Conservation (phyloP, 352 stramenopile species). For the Globisporangium alternatum region DNA sequence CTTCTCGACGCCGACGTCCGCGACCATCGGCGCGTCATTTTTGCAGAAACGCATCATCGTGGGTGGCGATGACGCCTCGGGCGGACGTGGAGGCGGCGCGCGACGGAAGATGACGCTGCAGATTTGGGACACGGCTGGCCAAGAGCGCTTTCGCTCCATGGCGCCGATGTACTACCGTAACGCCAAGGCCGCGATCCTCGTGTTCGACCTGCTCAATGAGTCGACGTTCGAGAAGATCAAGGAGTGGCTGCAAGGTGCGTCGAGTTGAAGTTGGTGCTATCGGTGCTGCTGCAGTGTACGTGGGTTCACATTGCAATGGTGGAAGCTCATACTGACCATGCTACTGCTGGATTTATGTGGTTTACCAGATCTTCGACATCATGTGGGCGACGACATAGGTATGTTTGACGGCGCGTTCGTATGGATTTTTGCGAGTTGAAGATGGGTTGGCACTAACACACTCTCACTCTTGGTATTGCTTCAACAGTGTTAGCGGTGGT, state of each 20-base stretch:
- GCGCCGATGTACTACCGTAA: constrained; percentile 91
- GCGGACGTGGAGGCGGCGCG: constrained; percentile 15
- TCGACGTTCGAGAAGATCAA: constrained; percentile 85
- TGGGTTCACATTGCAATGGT: not conserved
- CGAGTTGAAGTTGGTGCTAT: not conserved
- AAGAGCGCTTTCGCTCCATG: constrained; percentile 85
- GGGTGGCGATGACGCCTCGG: constrained; percentile 29
- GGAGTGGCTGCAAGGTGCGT: constrained; percentile 77
- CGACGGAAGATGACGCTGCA: constrained; percentile 84
- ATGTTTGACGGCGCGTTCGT: not conserved
- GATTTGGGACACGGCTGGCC: constrained; percentile 83
- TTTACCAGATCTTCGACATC: constrained; percentile 60
- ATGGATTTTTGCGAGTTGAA: not conserved
- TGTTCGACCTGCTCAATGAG: constrained; percentile 80
- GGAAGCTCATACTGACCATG: not conserved
- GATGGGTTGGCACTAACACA: not conserved
- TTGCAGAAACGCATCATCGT: constrained; percentile 84
- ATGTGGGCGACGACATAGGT: constrained; percentile 75
- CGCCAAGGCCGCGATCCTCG: constrained; percentile 83
- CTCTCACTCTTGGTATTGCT: not conserved
- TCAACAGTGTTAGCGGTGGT: constrained; percentile 67
- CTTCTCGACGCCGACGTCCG: constrained; percentile 82
- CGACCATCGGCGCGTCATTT: constrained; percentile 85
- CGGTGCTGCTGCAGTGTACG: not conserved
- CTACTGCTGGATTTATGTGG: constrained; percentile 5